Conservation (phyloP, 768 basidiomycete genomes). For the Rhizopogon vulgaris region DNA sequence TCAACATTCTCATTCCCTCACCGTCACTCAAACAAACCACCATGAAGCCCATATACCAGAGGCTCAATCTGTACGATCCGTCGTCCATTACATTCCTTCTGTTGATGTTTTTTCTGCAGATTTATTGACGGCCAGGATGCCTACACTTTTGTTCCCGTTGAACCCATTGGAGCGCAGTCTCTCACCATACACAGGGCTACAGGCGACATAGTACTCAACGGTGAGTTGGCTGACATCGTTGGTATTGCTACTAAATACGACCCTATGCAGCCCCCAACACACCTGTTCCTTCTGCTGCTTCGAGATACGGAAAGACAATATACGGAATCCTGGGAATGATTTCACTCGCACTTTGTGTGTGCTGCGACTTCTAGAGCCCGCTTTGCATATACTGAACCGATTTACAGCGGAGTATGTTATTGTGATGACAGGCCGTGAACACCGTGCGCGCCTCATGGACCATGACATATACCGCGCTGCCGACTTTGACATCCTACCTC, state of each 20-base stretch:
- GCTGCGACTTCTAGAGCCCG: not conserved
- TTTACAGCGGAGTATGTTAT: constrained; percentile 86
- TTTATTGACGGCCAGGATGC: constrained; percentile 67
- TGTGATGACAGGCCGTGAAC: constrained; percentile 77
- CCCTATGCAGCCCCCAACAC: constrained; percentile 43
- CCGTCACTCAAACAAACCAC: constrained; percentile 21
- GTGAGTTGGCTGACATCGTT: constrained; percentile 31
- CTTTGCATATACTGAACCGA: not conserved
- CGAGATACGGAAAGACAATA: constrained; percentile 56
- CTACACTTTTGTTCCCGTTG: constrained; percentile 73
- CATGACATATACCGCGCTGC: constrained; percentile 86
- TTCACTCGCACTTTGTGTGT: constrained; percentile 69
- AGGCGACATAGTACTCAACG: constrained; percentile 69
- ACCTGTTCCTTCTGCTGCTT: constrained; percentile 46
- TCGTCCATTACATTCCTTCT: not conserved
- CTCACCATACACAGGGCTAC: constrained; percentile 68
- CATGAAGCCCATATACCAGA: constrained; percentile 70
- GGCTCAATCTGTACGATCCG: constrained; percentile 56
- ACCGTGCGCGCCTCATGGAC: constrained; percentile 71
- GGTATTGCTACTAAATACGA: not conserved
- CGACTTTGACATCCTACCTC: constrained; percentile 86
- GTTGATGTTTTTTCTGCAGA: constrained; percentile 29
- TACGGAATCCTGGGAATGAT: constrained; percentile 76
- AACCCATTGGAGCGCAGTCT: constrained; percentile 53
- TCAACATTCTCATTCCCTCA: constrained; percentile 7